Evolutionary conservation across 2,329 filamentous ascomycete genomes (phyloP).

Genomic region (Exophiala bonariae): DNA sequence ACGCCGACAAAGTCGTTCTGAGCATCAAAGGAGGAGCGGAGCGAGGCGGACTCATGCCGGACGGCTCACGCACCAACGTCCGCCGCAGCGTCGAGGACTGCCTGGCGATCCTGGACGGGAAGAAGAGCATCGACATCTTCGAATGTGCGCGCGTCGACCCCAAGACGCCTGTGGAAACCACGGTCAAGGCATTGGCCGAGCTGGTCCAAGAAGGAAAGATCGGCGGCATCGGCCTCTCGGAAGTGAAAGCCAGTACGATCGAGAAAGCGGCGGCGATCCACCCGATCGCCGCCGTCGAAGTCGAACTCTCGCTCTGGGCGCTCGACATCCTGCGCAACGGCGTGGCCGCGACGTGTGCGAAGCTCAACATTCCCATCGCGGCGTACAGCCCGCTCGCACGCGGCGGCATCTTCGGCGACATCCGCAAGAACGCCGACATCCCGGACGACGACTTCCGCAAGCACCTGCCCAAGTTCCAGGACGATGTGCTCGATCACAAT

Average conservation of each 20-base stretch:
- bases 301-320: slow-evolving; percentile 60
- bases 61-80: slow-evolving; percentile 56
- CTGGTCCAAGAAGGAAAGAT: slow-evolving; percentile 46
- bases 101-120: slow-evolving; percentile 53
- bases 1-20: slow-evolving; percentile 62
- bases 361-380: slow-evolving; percentile 58
- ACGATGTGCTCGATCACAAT: slow-evolving; percentile 52
- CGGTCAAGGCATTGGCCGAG: slow-evolving; percentile 38
- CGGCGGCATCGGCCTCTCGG: slow-evolving; percentile 44
- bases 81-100: slow-evolving; percentile 61
- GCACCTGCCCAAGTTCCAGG: slow-evolving; percentile 50
- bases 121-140: slow-evolving; percentile 59
- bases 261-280: slow-evolving; percentile 50
- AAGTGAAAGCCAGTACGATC: slow-evolving; percentile 47
- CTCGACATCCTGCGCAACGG: slow-evolving; percentile 60
- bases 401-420: slow-evolving; percentile 54
- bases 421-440: slow-evolving; percentile 49
- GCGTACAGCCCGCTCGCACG: slow-evolving; percentile 61
- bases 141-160: slow-evolving; percentile 59
- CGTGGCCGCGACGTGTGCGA: slow-evolving; percentile 55
- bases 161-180: slow-evolving; percentile 51
- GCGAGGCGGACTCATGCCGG: slow-evolving; percentile 38
- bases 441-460: slow-evolving; percentile 48
- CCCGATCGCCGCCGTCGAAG: slow-evolving; percentile 60
- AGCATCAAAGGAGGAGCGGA: slow-evolving; percentile 61